These are phyloP conservation scores for Musa itinerans DNA, from an alignment of 176 grass and related monocot species.

Conservation along the genomic window DNA sequence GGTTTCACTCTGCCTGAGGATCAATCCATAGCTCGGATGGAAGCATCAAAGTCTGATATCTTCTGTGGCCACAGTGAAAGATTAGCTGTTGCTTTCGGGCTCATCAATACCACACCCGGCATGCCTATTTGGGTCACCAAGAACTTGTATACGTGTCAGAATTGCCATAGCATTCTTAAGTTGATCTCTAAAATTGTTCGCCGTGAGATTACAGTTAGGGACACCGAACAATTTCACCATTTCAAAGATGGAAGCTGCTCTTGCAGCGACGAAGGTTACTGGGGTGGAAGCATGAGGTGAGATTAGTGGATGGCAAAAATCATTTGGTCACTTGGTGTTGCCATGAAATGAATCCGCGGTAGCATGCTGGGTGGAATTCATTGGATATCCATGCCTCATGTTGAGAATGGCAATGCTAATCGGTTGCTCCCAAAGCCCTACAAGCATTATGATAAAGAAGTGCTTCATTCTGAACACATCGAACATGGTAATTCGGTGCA, in stretches of 20 bases:
- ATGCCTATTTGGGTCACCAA: slow-evolving; percentile 71
- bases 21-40: slow-evolving; percentile 35
- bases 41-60: slow-evolving; percentile 61
- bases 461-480: neutral
- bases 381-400: too few species aligned
- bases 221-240: slow-evolving; percentile 67
- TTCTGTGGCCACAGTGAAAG: slow-evolving; percentile 90
- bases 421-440: neutral
- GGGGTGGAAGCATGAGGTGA: neutral
- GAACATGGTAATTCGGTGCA: too few species aligned
- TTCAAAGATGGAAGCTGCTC: slow-evolving; percentile 82
- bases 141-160: slow-evolving; percentile 79
- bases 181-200: slow-evolving; percentile 58
- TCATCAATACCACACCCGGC: slow-evolving; percentile 84
- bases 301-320: neutral
- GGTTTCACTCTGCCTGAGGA: slow-evolving; percentile 37
- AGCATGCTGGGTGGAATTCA: too few species aligned
- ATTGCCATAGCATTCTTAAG: slow-evolving; percentile 59
- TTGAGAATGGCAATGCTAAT: neutral
- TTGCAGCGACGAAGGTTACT: slow-evolving; percentile 48
- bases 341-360: too few species aligned
- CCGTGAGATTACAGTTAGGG: slow-evolving; percentile 73
- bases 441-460: neutral
- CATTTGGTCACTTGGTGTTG: neutral
- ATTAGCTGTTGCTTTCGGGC: slow-evolving; percentile 75